These are phyloP conservation scores for Penicillium roqueforti DNA, from an alignment of 495 filamentous ascomycete genomes.

Conservation along the genomic window DNA sequence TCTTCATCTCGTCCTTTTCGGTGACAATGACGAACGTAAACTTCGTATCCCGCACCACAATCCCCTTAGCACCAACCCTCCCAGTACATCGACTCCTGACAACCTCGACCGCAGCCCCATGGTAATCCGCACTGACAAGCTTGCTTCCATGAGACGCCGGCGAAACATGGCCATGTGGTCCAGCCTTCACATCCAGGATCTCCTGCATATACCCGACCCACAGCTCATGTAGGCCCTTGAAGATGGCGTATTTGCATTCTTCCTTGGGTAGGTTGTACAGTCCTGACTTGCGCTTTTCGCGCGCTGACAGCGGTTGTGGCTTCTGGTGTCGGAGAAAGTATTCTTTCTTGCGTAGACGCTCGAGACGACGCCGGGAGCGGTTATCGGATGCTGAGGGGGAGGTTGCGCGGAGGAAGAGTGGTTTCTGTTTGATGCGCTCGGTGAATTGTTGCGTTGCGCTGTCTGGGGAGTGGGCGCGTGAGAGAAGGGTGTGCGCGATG, in stretches of 20 bases:
- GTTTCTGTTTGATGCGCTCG: constrained; percentile 77
- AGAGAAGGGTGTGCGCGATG: constrained; percentile 65
- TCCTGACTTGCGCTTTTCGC: constrained; percentile 66
- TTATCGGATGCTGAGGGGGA: constrained; percentile 59
- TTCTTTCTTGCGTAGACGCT: constrained; percentile 52
- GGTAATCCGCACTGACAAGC: constrained; percentile 79
- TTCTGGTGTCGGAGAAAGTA: constrained; percentile 57
- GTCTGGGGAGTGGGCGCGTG: constrained; percentile 67
- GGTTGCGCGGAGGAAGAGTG: constrained; percentile 72
- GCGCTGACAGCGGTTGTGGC: constrained; percentile 73
- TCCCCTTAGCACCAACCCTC: constrained; percentile 76
- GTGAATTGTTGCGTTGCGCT: constrained; percentile 66
- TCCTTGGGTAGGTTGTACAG: constrained; percentile 69
- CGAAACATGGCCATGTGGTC: constrained; percentile 42
- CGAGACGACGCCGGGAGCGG: constrained; percentile 58
- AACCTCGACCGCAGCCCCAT: constrained; percentile 82
- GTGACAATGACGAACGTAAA: constrained; percentile 83
- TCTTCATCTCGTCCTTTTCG: constrained; percentile 54
- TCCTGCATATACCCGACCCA: constrained; percentile 85
- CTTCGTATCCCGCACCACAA: constrained; percentile 84
- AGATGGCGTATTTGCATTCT: constrained; percentile 69
- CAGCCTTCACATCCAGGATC: constrained; percentile 50
- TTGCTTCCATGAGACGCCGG: constrained; percentile 56
- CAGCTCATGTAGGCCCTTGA: constrained; percentile 67
- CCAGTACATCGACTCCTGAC: constrained; percentile 74